Evolutionary conservation across 306 rosid genomes (phyloP).

Genomic region (peach (Prunus persica)): Prunus_persica_NCBIv2 NC_034016.1:21786501-21787000

Average conservation of each 20-base stretch:
- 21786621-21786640: slow-evolving; percentile 23
- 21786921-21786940: not conserved
- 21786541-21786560: not conserved
- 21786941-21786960: not conserved
- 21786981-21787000: slow-evolving; percentile 27
- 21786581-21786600: slow-evolving; percentile 22
- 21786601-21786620: not conserved
- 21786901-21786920: slow-evolving; percentile 19
- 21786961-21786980: slow-evolving; percentile 14
- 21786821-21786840: slow-evolving; percentile 2
- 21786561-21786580: slow-evolving; percentile 6
- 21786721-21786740: slow-evolving; percentile 22
- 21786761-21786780: slow-evolving; percentile 17
- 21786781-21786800: slow-evolving; percentile 25
- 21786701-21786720: slow-evolving; percentile 17
- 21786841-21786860: slow-evolving; percentile 24
- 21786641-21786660: not conserved
- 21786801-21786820: slow-evolving; percentile 12
- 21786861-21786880: slow-evolving; percentile 29
- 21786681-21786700: slow-evolving; percentile 32
- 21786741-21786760: slow-evolving; percentile 18
- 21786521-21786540: not conserved
- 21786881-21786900: slow-evolving; percentile 23
- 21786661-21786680: slow-evolving; percentile 9
- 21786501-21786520: slow-evolving; percentile 4